phyloP scores from a whole-genome alignment of 192 early-diverging fungal genomes.

The Coemansia sp. region DNA sequence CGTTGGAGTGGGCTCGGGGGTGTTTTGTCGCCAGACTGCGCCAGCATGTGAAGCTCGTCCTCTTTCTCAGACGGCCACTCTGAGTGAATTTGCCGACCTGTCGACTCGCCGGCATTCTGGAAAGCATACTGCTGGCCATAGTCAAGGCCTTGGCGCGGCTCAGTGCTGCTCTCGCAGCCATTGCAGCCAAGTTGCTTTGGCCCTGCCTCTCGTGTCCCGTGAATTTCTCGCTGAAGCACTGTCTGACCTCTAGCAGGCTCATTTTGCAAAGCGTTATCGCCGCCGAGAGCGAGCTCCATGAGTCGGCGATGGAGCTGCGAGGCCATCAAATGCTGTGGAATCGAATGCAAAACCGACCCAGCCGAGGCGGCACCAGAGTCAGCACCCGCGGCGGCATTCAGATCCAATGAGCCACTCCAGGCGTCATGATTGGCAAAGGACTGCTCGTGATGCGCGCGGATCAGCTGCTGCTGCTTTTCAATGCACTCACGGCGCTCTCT shows the following conservation, averaged over 20 bases:
- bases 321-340: constrained; percentile 35
- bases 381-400: background rate
- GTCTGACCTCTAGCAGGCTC: background rate
- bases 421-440: constrained; percentile 7
- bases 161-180: background rate
- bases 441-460: constrained; percentile 26
- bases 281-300: constrained; percentile 25
- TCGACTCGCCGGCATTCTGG: background rate
- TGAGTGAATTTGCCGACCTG: background rate
- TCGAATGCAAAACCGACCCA: constrained; percentile 15
- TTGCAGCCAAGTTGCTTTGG: background rate
- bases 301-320: constrained; percentile 42
- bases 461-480: constrained; percentile 54
- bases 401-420: constrained; percentile 3
- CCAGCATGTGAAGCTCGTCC: background rate
- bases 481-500: constrained; percentile 54
- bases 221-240: background rate
- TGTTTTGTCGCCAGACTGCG: background rate
- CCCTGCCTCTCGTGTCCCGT: no score
- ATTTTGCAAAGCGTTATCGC: background rate
- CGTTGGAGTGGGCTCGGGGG: no score
- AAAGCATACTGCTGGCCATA: background rate
- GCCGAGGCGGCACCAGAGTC: constrained; percentile 32
- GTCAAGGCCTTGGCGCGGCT: background rate
- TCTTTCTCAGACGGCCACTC: background rate